phyloP scores from a whole-genome alignment of 495 filamentous ascomycete genomes.

The Neurospora tetraspora region DNA sequence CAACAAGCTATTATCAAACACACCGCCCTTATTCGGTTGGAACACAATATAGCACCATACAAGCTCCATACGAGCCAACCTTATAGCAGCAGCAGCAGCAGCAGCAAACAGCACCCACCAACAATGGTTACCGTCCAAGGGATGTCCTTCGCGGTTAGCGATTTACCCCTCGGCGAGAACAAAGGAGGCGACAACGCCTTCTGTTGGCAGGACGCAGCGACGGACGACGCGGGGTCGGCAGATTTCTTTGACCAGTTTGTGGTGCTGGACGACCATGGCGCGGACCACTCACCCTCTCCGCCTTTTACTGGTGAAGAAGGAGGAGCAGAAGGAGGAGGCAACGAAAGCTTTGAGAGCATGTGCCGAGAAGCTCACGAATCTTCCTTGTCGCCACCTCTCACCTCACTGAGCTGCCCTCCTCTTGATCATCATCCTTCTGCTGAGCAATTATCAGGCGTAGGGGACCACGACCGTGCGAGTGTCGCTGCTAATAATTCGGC shows the following conservation, averaged over 20 bases:
- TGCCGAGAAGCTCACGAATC: constrained; percentile 8
- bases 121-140: constrained; percentile 19
- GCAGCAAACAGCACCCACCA: background rate
- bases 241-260: constrained; percentile 41
- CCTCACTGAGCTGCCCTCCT: background rate
- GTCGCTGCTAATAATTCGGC: background rate
- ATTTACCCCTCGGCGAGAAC: constrained; percentile 19
- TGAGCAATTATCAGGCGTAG: background rate
- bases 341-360: constrained; percentile 8
- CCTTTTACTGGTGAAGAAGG: background rate
- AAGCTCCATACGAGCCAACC: background rate
- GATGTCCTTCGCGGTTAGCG: constrained; percentile 15
- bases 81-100: background rate
- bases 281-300: constrained; percentile 11
- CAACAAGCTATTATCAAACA: background rate
- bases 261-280: constrained; percentile 25
- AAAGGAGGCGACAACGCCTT: constrained; percentile 27
- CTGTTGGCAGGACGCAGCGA: constrained; percentile 24
- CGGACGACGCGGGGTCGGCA: constrained; percentile 22
- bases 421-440: background rate
- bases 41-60: background rate
- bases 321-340: constrained; percentile 3
- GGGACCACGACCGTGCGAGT: background rate
- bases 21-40: background rate
- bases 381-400: constrained; percentile 11